A percentile compares a stretch with the other conserved stretches of the same genome.
Evolutionary conservation across 2,329 filamentous ascomycete genomes (phyloP).

Genomic region (Fusarium staphyleae): DNA sequence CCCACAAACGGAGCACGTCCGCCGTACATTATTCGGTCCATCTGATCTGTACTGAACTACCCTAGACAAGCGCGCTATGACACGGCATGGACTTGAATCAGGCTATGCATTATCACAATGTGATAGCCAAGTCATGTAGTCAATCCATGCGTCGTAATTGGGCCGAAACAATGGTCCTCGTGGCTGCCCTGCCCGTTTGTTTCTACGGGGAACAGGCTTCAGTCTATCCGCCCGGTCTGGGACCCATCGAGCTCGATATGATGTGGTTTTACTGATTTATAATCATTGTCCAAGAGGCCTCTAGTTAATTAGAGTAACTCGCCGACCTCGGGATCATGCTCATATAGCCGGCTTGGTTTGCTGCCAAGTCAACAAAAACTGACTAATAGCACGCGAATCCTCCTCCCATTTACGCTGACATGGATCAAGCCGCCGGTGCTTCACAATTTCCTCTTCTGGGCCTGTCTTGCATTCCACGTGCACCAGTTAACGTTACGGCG

Average conservation of each 20-base stretch:
- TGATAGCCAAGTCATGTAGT: not conserved
- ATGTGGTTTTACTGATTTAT: too few species aligned
- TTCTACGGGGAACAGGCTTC: not conserved
- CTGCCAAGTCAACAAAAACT: too few species aligned
- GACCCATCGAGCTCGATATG: too few species aligned
- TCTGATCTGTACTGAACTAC: not conserved
- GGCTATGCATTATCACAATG: not conserved
- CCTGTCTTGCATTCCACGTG: not conserved
- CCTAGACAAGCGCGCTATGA: not conserved
- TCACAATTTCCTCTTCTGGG: too few species aligned
- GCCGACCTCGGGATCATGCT: not conserved
- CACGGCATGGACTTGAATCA: not conserved
- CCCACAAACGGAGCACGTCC: slow-evolving; percentile 11
- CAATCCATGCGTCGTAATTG: not conserved
- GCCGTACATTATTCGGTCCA: not conserved
- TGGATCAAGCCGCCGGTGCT: not conserved
- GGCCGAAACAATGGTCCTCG: not conserved
- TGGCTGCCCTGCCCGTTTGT: not conserved
- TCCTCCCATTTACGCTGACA: not conserved
- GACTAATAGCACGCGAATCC: too few species aligned
- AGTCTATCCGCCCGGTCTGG: not conserved
- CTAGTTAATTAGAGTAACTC: not conserved
- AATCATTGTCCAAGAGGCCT: not conserved
- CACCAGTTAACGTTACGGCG: not conserved
- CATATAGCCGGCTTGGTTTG: too few species aligned